phyloP scores from a whole-genome alignment of 768 basidiomycete species.

The Leucocoprinus sp. region DNA sequence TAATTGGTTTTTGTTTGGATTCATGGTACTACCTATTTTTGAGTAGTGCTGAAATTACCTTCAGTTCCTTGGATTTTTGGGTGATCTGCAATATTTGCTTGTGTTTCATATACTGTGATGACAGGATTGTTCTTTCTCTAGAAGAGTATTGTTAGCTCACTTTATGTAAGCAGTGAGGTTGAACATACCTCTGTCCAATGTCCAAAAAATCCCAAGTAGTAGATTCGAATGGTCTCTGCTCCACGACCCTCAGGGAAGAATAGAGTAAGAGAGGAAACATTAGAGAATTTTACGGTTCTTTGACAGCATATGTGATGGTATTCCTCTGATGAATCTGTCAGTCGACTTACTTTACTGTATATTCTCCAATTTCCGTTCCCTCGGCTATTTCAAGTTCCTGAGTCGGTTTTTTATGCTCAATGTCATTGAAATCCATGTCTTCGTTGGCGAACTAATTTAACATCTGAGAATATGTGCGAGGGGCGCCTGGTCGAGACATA shows the following conservation, averaged over 20 bases:
- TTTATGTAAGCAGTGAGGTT: background rate
- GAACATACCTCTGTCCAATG: constrained; percentile 64
- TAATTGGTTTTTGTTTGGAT: too few species aligned
- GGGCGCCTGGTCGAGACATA: background rate
- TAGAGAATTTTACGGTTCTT: constrained; percentile 83
- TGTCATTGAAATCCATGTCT: constrained; percentile 77
- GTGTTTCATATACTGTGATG: constrained; percentile 81
- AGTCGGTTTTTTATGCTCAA: constrained; percentile 48
- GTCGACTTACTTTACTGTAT: constrained; percentile 62
- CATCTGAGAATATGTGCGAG: background rate
- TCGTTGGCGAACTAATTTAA: constrained; percentile 62
- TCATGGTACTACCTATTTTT: too few species aligned
- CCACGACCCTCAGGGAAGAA: constrained; percentile 79
- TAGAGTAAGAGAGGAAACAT: constrained; percentile 71
- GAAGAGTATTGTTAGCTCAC: constrained; percentile 3
- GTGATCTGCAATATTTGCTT: constrained; percentile 84
- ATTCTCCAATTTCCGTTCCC: constrained; percentile 76
- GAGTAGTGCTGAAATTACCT: constrained; percentile 41
- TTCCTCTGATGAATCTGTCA: background rate
- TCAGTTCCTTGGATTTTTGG: constrained; percentile 78
- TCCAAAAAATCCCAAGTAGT: constrained; percentile 82
- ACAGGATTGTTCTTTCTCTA: constrained; percentile 74
- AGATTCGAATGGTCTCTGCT: constrained; percentile 66
- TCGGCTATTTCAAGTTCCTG: constrained; percentile 70
- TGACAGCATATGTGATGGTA: too few species aligned